Percentiles rank a stretch among this genome's conserved stretches.
These are phyloP conservation scores for Euphorbia lathyris DNA, from an alignment of 345 rosid genomes.

Conservation along the genomic window DNA sequence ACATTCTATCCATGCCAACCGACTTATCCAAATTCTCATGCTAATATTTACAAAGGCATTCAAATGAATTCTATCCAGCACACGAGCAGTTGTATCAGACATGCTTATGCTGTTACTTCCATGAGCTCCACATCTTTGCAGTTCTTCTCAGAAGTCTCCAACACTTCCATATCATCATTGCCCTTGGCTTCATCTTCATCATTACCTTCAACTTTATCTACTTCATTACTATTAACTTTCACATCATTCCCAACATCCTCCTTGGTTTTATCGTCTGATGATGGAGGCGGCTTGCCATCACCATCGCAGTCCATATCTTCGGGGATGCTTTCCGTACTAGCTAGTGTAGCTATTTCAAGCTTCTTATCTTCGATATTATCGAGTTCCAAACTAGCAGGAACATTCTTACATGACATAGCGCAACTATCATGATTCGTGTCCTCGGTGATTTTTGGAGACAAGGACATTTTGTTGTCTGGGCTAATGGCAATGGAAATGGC, in stretches of 20 bases:
- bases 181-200: conserved; percentile 30
- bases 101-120: conserved; percentile 42
- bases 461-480: conserved; percentile 46
- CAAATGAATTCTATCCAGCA: conserved; percentile 8
- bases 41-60: conserved; percentile 40
- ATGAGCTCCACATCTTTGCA: conserved; percentile 34
- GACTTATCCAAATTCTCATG: conserved; percentile 24
- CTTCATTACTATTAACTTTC: conserved; percentile 1
- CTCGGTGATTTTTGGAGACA: conserved; percentile 40
- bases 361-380: conserved; percentile 39
- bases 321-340: conserved; percentile 24
- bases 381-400: conserved; percentile 24
- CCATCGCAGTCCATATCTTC: conserved; percentile 35
- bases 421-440: conserved; percentile 34
- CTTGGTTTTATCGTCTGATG: conserved; percentile 31
- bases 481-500: conserved; percentile 36
- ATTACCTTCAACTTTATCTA: conserved; percentile 25
- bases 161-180: conserved; percentile 30
- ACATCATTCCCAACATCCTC: conserved; percentile 32
- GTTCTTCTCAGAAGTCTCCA: conserved; percentile 35
- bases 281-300: conserved; percentile 23
- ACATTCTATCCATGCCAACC: conserved; percentile 43
- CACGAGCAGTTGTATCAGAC: conserved; percentile 16
- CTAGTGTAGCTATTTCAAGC: conserved; percentile 27
- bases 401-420: conserved; percentile 12